Conservation (phyloP, 345 rosid genomes). For the Sonneratia caseolaris region DNA sequence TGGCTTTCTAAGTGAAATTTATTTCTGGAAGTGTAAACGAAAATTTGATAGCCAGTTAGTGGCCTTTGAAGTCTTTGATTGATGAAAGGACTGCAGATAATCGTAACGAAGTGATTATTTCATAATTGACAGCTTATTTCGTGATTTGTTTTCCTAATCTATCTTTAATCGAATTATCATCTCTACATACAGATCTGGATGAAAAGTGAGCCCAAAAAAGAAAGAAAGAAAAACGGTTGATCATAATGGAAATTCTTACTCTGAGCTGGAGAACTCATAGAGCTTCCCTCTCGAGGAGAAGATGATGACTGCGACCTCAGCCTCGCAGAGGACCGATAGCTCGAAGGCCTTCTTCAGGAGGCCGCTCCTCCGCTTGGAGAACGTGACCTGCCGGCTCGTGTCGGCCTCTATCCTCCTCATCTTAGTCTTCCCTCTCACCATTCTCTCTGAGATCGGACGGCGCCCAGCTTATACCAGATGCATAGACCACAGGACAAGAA, state of each 20-base stretch:
- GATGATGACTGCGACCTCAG: slow-evolving; percentile 73
- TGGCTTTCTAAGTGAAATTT: too few species aligned
- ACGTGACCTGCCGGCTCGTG: slow-evolving; percentile 84
- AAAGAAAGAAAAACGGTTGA: background rate
- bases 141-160: too few species aligned
- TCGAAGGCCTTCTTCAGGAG: slow-evolving; percentile 75
- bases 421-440: slow-evolving; percentile 85
- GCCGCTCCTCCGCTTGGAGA: slow-evolving; percentile 79
- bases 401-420: slow-evolving; percentile 86
- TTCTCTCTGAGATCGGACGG: slow-evolving; percentile 3
- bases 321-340: slow-evolving; percentile 83
- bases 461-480: too few species aligned
- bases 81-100: too few species aligned
- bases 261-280: slow-evolving; percentile 62
- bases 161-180: too few species aligned
- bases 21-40: too few species aligned
- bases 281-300: slow-evolving; percentile 80
- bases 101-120: too few species aligned
- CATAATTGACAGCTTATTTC: too few species aligned
- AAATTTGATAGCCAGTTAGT: too few species aligned
- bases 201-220: too few species aligned
- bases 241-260: slow-evolving; percentile 19
- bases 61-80: too few species aligned
- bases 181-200: too few species aligned
- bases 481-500: background rate